These are phyloP conservation scores for Alternaria consortialis DNA, from an alignment of 2,329 filamentous ascomycete species.

Conservation along the genomic window DNA sequence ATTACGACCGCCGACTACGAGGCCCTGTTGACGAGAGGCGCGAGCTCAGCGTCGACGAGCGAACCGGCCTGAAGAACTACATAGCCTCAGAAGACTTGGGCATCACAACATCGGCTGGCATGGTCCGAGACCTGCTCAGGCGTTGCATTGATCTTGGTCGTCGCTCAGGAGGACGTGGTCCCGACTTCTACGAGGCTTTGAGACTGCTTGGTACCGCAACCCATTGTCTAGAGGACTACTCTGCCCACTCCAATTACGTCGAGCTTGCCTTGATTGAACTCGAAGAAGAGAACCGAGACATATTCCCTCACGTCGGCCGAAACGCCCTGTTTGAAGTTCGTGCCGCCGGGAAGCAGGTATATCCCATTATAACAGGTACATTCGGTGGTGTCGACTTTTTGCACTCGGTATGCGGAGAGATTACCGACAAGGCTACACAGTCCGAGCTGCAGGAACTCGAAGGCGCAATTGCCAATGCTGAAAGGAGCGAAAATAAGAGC, in stretches of 20 bases:
- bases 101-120: slow-evolving; percentile 82
- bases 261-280: slow-evolving; percentile 89
- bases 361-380: slow-evolving; percentile 86
- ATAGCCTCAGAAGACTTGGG: slow-evolving; percentile 83
- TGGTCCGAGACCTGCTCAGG: slow-evolving; percentile 77
- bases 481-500: slow-evolving; percentile 73
- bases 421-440: slow-evolving; percentile 89
- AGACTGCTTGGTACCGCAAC: slow-evolving; percentile 86
- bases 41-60: slow-evolving; percentile 80
- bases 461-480: slow-evolving; percentile 73
- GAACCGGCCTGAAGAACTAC: slow-evolving; percentile 81
- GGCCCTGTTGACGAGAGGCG: slow-evolving; percentile 80
- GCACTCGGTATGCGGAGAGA: slow-evolving; percentile 80
- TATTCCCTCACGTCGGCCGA: slow-evolving; percentile 89
- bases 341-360: slow-evolving; percentile 73
- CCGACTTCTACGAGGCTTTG: slow-evolving; percentile 87
- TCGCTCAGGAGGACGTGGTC: slow-evolving; percentile 73
- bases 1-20: slow-evolving; percentile 82
- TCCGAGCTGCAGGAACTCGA: slow-evolving; percentile 90
- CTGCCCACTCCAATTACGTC: slow-evolving; percentile 92
- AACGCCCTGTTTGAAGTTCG: slow-evolving; percentile 74
- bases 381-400: slow-evolving; percentile 96
- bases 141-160: slow-evolving; percentile 82
- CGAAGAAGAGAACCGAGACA: slow-evolving; percentile 69
- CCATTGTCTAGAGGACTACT: slow-evolving; percentile 89